These are phyloP conservation scores for Beta lomatogona DNA, from an alignment of 179 eudicot genomes.

Conservation along the genomic window DNA sequence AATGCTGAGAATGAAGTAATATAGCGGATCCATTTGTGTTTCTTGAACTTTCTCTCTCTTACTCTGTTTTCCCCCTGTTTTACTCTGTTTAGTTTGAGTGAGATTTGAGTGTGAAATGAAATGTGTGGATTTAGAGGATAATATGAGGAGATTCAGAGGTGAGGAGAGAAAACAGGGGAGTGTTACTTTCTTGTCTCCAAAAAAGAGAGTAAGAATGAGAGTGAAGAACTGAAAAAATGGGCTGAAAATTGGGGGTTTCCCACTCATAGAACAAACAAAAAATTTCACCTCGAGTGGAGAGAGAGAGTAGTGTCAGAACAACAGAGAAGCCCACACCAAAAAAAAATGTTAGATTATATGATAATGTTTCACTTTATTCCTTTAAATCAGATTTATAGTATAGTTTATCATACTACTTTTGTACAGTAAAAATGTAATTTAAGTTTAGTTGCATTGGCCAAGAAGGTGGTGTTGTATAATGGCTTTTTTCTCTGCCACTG, in stretches of 20 bases:
- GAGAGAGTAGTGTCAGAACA: constrained; percentile 8
- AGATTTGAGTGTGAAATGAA: not conserved
- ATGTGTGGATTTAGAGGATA: not conserved
- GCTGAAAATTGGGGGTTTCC: not conserved
- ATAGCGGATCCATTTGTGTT: constrained; percentile 28
- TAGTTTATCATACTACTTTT: not conserved
- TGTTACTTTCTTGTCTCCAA: not conserved
- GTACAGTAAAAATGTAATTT: not conserved
- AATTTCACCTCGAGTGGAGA: constrained; percentile 10
- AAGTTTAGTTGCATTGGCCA: constrained; percentile 12
- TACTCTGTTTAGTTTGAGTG: not conserved
- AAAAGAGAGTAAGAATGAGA: not conserved
- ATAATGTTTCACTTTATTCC: constrained; percentile 29
- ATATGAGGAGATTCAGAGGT: not conserved
- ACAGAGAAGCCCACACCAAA: constrained; percentile 2
- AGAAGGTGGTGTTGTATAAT: constrained; percentile 16
- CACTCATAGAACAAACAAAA: constrained; percentile 19
- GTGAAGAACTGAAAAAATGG: constrained; percentile 3
- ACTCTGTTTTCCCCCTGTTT: not conserved
- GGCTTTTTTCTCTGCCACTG: constrained; percentile 16
- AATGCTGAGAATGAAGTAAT: constrained; percentile 27
- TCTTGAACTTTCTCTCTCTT: not conserved
- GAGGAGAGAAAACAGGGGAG: constrained; percentile 14
- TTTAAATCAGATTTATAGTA: constrained; percentile 20
- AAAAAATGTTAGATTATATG: constrained; percentile 9